Conservation (phyloP, 495 filamentous ascomycete genomes). For the Talaromyces ruber region DNA sequence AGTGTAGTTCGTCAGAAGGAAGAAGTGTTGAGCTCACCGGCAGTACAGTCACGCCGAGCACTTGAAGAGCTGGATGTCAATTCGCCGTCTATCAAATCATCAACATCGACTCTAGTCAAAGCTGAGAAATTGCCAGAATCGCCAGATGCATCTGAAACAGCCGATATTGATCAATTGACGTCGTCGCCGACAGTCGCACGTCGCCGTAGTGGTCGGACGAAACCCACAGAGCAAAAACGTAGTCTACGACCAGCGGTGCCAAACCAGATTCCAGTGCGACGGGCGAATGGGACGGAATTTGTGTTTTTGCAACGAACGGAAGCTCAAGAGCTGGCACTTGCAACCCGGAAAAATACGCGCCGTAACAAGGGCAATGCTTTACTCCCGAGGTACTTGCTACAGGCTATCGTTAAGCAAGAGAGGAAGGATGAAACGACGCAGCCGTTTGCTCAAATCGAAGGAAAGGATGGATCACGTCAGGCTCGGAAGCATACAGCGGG, state of each 20-base stretch:
- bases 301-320: constrained; percentile 48
- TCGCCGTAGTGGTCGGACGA: constrained; percentile 37
- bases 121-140: background rate
- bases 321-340: constrained; percentile 46
- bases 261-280: constrained; percentile 46
- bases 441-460: background rate
- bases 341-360: constrained; percentile 47
- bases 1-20: background rate
- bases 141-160: constrained; percentile 1
- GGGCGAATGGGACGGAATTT: constrained; percentile 46
- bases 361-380: constrained; percentile 48
- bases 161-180: constrained; percentile 12
- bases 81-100: constrained; percentile 41
- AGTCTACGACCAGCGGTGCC: constrained; percentile 21
- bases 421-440: background rate
- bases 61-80: constrained; percentile 46
- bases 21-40: constrained; percentile 21
- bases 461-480: background rate
- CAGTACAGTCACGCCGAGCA: constrained; percentile 36
- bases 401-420: constrained; percentile 28
- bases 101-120: constrained; percentile 16
- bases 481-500: background rate
- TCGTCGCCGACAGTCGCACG: constrained; percentile 19
- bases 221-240: constrained; percentile 15
- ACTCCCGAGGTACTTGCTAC: constrained; percentile 35